These are phyloP conservation scores for Kondoa malvinella DNA, from an alignment of 768 basidiomycete species.

Conservation along the genomic window DNA sequence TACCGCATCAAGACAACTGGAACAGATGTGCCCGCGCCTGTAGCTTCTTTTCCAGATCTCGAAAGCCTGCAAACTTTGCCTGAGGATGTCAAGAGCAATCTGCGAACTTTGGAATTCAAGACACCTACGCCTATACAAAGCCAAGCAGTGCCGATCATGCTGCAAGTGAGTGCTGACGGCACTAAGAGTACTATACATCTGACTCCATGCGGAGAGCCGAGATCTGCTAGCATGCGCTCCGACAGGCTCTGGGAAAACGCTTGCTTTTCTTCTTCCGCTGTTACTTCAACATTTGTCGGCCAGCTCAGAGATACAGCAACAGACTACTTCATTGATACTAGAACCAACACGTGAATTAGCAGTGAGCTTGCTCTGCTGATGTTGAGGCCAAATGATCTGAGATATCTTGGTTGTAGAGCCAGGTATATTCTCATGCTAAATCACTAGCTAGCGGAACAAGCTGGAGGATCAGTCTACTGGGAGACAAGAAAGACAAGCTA, in stretches of 20 bases:
- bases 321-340: conserved; percentile 61
- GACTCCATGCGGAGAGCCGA: too few species aligned
- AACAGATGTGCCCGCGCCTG: conserved; percentile 44
- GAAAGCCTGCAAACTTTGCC: not conserved
- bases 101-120: conserved; percentile 45
- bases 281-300: conserved; percentile 41
- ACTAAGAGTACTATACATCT: too few species aligned
- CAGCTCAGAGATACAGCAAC: conserved; percentile 37
- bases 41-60: conserved; percentile 43
- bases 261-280: conserved; percentile 74
- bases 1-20: conserved; percentile 63
- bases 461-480: conserved; percentile 21
- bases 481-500: conserved; percentile 19
- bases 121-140: conserved; percentile 67
- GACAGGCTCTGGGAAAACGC: conserved; percentile 92
- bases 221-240: conserved; percentile 91
- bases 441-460: conserved; percentile 51
- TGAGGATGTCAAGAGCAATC: conserved; percentile 40
- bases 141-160: conserved; percentile 57
- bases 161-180: too few species aligned
- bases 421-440: conserved; percentile 78
- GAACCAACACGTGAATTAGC: conserved; percentile 92
- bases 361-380: not conserved
- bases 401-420: conserved; percentile 37
- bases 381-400: not conserved